These are phyloP conservation scores for Viola odorata DNA, from an alignment of 345 rosid genomes.

Conservation along the genomic window DNA sequence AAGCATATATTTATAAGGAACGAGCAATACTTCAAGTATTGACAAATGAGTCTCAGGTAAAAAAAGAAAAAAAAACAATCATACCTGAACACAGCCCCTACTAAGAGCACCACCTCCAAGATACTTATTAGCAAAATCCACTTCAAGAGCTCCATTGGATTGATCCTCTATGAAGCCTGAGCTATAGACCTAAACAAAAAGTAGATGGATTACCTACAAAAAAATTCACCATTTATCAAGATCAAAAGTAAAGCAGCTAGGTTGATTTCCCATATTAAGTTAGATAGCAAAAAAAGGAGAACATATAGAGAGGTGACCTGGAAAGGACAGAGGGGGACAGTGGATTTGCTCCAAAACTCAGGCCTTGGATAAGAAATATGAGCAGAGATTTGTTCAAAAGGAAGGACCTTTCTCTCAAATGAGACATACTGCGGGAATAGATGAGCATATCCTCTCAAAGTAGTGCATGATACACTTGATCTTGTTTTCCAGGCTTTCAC, in stretches of 20 bases:
- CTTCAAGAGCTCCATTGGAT: conserved; percentile 51
- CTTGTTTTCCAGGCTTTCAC: conserved; percentile 65
- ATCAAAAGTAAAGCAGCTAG: no score
- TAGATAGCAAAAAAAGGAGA: no score
- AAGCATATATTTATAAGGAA: no score
- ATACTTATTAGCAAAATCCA: conserved; percentile 88
- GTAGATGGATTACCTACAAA: background rate
- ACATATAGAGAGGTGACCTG: no score
- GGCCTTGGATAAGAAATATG: conserved; percentile 39
- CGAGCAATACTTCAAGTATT: no score
- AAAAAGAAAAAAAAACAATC: no score
- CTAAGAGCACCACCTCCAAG: conserved; percentile 87
- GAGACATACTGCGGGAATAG: conserved; percentile 61
- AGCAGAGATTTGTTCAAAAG: conserved; percentile 23
- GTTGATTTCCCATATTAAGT: no score
- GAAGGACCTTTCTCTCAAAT: conserved; percentile 83
- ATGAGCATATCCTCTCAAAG: conserved; percentile 65
- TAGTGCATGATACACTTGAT: conserved; percentile 69
- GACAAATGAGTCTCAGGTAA: no score
- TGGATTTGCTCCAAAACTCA: conserved; percentile 69
- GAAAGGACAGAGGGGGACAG: conserved; percentile 51
- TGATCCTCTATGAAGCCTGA: conserved; percentile 81
- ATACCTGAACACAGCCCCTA: conserved; percentile 89
- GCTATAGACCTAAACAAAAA: conserved; percentile 44
- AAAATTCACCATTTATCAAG: no score